These are phyloP conservation scores for Teratosphaeria zuluensis DNA, from an alignment of 2,329 filamentous ascomycete species.

Conservation along the genomic window DNA sequence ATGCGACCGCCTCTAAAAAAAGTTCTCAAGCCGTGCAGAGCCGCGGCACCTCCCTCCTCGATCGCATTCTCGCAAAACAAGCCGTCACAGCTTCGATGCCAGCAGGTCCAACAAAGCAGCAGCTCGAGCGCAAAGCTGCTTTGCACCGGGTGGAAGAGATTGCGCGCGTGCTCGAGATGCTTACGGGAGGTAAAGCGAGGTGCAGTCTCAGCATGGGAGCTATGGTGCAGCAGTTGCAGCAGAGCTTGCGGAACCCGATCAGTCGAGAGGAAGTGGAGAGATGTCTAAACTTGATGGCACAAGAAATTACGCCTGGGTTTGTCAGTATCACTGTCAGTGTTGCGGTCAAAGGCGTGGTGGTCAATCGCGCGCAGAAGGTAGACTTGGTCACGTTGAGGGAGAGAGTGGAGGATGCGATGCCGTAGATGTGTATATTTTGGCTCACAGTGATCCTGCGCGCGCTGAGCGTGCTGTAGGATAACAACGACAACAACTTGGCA, in stretches of 20 bases:
- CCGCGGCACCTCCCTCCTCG: constrained; percentile 38
- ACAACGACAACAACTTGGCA: too few relatives aligned
- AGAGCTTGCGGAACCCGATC: constrained; percentile 37
- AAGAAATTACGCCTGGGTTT: constrained; percentile 36
- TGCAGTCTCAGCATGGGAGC: constrained; percentile 36
- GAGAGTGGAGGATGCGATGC: constrained; percentile 14
- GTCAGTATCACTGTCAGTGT: constrained; percentile 31
- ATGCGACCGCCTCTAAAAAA: constrained; percentile 18
- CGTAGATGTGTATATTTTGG: background rate
- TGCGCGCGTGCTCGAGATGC: constrained; percentile 32
- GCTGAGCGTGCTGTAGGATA: too few relatives aligned
- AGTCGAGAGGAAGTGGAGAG: constrained; percentile 35
- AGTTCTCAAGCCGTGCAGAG: constrained; percentile 27
- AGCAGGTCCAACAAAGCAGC: constrained; percentile 30
- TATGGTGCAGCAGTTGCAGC: constrained; percentile 34
- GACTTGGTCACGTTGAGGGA: constrained; percentile 17
- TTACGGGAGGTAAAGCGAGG: constrained; percentile 28
- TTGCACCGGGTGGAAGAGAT: constrained; percentile 39
- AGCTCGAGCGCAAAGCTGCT: constrained; percentile 37
- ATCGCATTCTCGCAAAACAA: constrained; percentile 44
- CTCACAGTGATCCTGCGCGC: too few relatives aligned
- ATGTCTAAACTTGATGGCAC: constrained; percentile 34
- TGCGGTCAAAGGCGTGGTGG: constrained; percentile 34
- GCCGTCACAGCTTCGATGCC: constrained; percentile 28
- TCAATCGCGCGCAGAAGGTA: constrained; percentile 24